phyloP scores from a whole-genome alignment of 176 grass and related monocot genomes.

The Rhynchospora breviuscula region DNA sequence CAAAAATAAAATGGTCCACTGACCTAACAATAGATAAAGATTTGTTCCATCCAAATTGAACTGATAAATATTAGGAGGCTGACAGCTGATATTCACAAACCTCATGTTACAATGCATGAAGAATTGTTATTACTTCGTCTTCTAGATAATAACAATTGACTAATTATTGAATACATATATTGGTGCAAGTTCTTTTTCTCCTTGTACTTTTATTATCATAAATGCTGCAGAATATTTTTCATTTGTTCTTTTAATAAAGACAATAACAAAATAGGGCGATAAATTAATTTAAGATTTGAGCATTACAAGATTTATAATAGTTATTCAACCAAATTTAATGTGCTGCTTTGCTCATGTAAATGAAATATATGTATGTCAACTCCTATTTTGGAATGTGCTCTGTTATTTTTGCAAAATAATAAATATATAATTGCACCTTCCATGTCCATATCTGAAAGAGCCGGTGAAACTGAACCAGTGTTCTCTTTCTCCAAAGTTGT shows the following conservation, averaged over 20 bases:
- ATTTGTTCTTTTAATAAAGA: neutral
- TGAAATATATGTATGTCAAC: neutral
- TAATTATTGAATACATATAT: neutral
- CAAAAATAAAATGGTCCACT: conserved; percentile 7
- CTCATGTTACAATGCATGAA: neutral
- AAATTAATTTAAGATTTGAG: neutral
- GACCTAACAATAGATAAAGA: neutral
- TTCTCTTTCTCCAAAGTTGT: neutral
- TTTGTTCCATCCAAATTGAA: neutral
- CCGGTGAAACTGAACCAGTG: conserved; percentile 28
- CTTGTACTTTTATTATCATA: neutral
- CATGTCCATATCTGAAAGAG: conserved; percentile 94
- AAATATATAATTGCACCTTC: conserved; percentile 42
- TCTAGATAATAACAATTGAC: neutral
- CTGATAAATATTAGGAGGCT: neutral
- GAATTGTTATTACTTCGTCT: neutral
- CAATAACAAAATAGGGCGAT: neutral
- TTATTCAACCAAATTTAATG: conserved; percentile 2
- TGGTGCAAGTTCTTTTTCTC: no score
- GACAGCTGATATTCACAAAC: neutral
- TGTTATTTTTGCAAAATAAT: neutral
- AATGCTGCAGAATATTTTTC: neutral
- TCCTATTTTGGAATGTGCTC: neutral
- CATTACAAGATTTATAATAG: neutral
- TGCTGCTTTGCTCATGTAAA: neutral